Evolutionary conservation across 495 filamentous ascomycete species (phyloP).

Genomic region (Astrothelium subdiscretum): DNA sequence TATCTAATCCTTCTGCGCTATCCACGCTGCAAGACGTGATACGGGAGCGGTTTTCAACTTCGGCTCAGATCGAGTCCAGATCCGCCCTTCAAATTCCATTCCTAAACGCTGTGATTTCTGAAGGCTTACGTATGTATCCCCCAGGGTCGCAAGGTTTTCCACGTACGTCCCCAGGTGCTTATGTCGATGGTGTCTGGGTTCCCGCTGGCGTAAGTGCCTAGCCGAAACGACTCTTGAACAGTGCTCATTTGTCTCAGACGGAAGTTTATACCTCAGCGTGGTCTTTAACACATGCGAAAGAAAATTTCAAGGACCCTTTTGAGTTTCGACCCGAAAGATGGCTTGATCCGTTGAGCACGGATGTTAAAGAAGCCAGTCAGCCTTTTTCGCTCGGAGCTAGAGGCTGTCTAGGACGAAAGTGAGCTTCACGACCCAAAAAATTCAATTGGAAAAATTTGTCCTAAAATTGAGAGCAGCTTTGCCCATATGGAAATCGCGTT

Average conservation of each 20-base stretch:
- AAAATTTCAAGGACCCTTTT: conserved; percentile 20
- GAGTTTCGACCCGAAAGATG: conserved; percentile 23
- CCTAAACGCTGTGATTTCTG: conserved; percentile 20
- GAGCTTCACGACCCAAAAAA: too few relatives aligned
- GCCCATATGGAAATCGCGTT: too few relatives aligned
- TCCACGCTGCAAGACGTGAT: conserved; percentile 14
- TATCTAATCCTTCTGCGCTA: conserved; percentile 12
- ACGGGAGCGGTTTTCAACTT: conserved; percentile 10
- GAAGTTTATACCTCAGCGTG: neutral
- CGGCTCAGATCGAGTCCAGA: conserved; percentile 9
- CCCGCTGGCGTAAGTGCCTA: conserved; percentile 14
- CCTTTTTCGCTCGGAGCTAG: conserved; percentile 22
- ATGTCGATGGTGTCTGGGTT: neutral
- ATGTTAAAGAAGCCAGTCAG: conserved; percentile 20
- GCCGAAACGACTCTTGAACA: conserved; percentile 3
- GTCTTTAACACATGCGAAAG: neutral
- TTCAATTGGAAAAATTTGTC: neutral
- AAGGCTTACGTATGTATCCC: conserved; percentile 23
- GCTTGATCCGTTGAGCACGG: conserved; percentile 12
- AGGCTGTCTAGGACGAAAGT: conserved; percentile 19
- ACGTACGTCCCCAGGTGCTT: neutral
- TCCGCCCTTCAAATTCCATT: conserved; percentile 12
- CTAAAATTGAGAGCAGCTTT: neutral
- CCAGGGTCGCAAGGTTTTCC: conserved; percentile 7
- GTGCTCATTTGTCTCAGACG: neutral